These are phyloP conservation scores for Cercospora nicotianae DNA, from an alignment of 2,329 filamentous ascomycete species.

Conservation along the genomic window DNA sequence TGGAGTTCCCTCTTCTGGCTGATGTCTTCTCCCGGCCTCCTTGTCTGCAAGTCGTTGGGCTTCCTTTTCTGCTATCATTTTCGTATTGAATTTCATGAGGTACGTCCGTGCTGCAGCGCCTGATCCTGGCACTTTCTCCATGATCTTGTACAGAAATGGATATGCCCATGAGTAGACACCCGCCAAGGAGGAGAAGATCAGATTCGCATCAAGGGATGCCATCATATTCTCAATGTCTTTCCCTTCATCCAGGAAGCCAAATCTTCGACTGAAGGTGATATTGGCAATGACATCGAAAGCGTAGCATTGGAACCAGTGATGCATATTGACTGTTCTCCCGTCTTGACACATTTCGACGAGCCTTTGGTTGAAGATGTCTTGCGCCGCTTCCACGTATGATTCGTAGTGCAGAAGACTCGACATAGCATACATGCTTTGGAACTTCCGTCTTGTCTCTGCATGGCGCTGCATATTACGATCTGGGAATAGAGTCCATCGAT, in stretches of 20 bases:
- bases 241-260: conserved; percentile 43
- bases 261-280: conserved; percentile 39
- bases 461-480: conserved; percentile 26
- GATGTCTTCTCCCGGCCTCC: conserved; percentile 13
- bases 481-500: conserved; percentile 23
- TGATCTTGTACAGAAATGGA: conserved; percentile 19
- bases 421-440: conserved; percentile 31
- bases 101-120: conserved; percentile 21
- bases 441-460: conserved; percentile 23
- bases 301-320: conserved; percentile 35
- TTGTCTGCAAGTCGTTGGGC: conserved; percentile 10
- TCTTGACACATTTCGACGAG: conserved; percentile 20
- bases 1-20: conserved; percentile 13
- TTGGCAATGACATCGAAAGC: conserved; percentile 45
- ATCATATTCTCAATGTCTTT: conserved; percentile 35
- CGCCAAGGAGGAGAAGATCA: conserved; percentile 19
- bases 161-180: conserved; percentile 25
- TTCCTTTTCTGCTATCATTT: conserved; percentile 16
- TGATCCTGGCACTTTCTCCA: conserved; percentile 20
- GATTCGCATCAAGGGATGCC: conserved; percentile 17
- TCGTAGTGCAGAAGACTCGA: conserved; percentile 29
- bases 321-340: conserved; percentile 23
- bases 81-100: conserved; percentile 18
- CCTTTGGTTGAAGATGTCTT: conserved; percentile 20
- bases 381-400: conserved; percentile 23